phyloP scores from a whole-genome alignment of 208 protist species.

The Crithidia bombi region DNA sequence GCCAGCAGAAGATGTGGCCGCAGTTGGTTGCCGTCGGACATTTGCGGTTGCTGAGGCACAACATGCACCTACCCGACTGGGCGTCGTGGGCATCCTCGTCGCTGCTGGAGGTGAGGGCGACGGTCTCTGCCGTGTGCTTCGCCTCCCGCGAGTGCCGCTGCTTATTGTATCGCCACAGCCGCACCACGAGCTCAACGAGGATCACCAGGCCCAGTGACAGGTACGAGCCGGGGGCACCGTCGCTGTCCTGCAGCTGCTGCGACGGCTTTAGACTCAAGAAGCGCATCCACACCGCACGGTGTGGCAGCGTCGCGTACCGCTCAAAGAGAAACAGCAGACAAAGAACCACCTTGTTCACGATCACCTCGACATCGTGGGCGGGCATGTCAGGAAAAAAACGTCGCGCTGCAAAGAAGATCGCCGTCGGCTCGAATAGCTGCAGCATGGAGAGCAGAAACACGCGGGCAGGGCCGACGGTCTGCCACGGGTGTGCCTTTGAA shows the following conservation, averaged over 20 bases:
- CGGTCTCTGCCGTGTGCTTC: slow-evolving; percentile 16
- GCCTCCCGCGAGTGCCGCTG: slow-evolving; percentile 12
- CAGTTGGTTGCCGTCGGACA: slow-evolving; percentile 80
- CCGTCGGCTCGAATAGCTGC: slow-evolving; percentile 57
- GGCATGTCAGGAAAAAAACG: slow-evolving; percentile 62
- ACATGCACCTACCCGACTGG: slow-evolving; percentile 76
- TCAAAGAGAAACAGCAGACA: slow-evolving; percentile 84
- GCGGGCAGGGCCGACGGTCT: slow-evolving; percentile 46
- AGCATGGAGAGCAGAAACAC: slow-evolving; percentile 66
- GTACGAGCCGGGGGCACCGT: slow-evolving; percentile 73
- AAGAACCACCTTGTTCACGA: slow-evolving; percentile 49
- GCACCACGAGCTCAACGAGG: slow-evolving; percentile 76
- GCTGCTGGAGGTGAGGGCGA: slow-evolving; percentile 32
- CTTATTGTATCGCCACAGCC: slow-evolving; percentile 71
- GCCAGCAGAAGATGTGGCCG: slow-evolving; percentile 90
- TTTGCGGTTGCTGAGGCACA: slow-evolving; percentile 82
- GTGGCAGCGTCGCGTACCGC: slow-evolving; percentile 73
- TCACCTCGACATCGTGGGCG: slow-evolving; percentile 64
- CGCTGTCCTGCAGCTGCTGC: slow-evolving; percentile 44
- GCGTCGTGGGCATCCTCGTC: slow-evolving; percentile 56
- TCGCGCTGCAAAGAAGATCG: slow-evolving; percentile 55
- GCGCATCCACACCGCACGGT: slow-evolving; percentile 65
- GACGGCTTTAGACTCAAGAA: slow-evolving; percentile 80
- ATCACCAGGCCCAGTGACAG: slow-evolving; percentile 68
- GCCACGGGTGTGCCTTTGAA: slow-evolving; percentile 42